Evolutionary conservation across 305 asterid genomes (phyloP).

Genomic region (Solanum hybrid): DNA sequence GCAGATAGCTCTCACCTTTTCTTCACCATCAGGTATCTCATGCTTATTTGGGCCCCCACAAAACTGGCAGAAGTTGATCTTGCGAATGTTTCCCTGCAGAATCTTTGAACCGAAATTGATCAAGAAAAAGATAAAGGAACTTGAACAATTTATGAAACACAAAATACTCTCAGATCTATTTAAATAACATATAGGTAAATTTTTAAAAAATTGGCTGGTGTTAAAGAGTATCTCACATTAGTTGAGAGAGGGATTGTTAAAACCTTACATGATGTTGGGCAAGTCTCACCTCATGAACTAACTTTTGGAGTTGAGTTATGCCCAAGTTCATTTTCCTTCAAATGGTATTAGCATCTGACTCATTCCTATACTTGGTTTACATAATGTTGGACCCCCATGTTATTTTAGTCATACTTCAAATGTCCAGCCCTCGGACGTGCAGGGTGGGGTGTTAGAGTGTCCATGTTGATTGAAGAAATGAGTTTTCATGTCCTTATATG

Average conservation of each 20-base stretch:
- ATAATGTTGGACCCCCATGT: background rate
- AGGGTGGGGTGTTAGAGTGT: background rate
- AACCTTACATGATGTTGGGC: background rate
- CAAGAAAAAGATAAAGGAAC: background rate
- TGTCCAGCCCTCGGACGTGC: background rate
- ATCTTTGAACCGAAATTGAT: constrained; percentile 6
- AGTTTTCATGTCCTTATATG: background rate
- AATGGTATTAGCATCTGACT: background rate
- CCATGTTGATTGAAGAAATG: background rate
- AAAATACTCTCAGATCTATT: background rate
- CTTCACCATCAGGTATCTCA: constrained; percentile 90
- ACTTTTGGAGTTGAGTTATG: background rate
- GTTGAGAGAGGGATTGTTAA: background rate
- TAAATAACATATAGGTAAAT: background rate
- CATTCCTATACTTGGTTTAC: background rate
- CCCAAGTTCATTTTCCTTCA: background rate
- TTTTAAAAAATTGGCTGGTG: background rate
- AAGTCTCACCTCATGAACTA: background rate
- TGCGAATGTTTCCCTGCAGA: constrained; percentile 49
- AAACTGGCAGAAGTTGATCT: constrained; percentile 79
- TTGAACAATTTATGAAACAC: background rate
- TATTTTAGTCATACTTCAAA: background rate
- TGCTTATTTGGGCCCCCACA: constrained; percentile 94
- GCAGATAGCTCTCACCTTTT: constrained; percentile 80
- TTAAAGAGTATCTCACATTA: background rate